These are phyloP conservation scores for Colletotrichum gloeosporioides DNA, from an alignment of 2,329 filamentous ascomycete genomes.

Conservation along the genomic window DNA sequence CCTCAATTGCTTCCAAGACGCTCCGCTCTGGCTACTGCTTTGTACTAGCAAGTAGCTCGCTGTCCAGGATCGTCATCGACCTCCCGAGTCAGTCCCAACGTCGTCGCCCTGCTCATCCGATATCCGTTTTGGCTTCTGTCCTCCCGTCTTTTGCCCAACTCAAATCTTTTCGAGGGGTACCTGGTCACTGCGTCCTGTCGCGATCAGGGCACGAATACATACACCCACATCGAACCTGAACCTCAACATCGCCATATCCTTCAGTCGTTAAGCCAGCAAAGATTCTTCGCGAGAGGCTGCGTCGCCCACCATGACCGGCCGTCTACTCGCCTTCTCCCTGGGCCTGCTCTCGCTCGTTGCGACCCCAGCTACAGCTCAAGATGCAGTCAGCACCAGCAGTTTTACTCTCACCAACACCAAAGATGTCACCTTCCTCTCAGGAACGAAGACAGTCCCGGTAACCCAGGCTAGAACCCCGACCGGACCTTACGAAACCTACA, in stretches of 20 bases:
- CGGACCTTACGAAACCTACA: slow-evolving; percentile 49
- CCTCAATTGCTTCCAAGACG: neutral
- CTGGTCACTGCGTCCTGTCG: neutral
- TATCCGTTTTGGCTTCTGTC: slow-evolving; percentile 1
- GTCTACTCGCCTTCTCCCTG: neutral
- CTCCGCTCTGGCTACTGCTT: neutral
- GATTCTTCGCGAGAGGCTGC: slow-evolving; percentile 2
- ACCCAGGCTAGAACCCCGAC: slow-evolving; percentile 45
- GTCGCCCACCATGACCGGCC: slow-evolving; percentile 7
- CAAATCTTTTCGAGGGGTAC: neutral
- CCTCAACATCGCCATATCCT: neutral
- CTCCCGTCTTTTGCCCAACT: neutral
- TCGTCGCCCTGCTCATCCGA: slow-evolving; percentile 1
- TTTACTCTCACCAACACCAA: slow-evolving; percentile 17
- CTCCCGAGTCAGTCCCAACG: neutral
- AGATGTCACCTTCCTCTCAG: slow-evolving; percentile 16
- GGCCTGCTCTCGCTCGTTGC: slow-evolving; percentile 1
- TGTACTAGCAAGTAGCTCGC: neutral
- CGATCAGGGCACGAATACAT: neutral
- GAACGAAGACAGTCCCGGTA: slow-evolving; percentile 24
- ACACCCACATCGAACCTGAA: neutral
- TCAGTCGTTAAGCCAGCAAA: neutral
- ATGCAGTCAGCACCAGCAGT: neutral
- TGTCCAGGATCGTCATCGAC: slow-evolving; percentile 7
- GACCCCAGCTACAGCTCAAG: neutral